Evolutionary conservation across 495 filamentous ascomycete genomes (phyloP), one percentile per base, ranked within the genome.

Genomic region (Filosporella fistucella): DNA sequence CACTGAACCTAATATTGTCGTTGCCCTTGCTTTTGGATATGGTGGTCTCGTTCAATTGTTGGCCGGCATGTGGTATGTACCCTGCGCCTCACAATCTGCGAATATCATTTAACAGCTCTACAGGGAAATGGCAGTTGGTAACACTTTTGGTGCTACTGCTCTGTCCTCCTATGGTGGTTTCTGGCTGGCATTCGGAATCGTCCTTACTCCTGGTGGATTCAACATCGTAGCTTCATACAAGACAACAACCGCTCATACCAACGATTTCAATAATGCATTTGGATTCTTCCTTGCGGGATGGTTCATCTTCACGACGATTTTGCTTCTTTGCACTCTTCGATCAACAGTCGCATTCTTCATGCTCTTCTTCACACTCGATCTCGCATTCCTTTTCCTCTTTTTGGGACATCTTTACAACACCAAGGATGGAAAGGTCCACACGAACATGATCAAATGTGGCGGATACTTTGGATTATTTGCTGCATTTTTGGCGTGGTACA

Each of bases 41-140:
- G 41, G 41, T 32, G 41, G 41, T 17, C 17, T 43, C 4, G 41
- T 43, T 30, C 41, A 43, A 43, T 20, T 43, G 41, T 17, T 43
- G 16, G 41, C 41, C n/a, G 41, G 41, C 41, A 43, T 56, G 93
- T 58, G 55, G 55, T 58, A 51, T 16, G 90, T 95, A 5, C 14
- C 16, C 9, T 16, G 1, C 26, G 4, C 29, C 25, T 22, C 9
- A 25, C 22, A 14, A 7, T 33, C 11, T 20, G 17, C 21, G 8
- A 22, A 5, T 28, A 2, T 29, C 13, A 20, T 22, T 24, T 21
- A 10, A 26, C 22, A 25, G 26, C 20, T 12, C 21, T 22, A 12
- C 54, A 96, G 90, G 93, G 93, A 96, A 79, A 95, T 96, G 89
- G 93, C 91, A 46, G 81, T 94, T 8, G 93, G 91, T 51, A 96